Conservation (phyloP, 331 rosid species). For the Quercus phellos region DNA sequence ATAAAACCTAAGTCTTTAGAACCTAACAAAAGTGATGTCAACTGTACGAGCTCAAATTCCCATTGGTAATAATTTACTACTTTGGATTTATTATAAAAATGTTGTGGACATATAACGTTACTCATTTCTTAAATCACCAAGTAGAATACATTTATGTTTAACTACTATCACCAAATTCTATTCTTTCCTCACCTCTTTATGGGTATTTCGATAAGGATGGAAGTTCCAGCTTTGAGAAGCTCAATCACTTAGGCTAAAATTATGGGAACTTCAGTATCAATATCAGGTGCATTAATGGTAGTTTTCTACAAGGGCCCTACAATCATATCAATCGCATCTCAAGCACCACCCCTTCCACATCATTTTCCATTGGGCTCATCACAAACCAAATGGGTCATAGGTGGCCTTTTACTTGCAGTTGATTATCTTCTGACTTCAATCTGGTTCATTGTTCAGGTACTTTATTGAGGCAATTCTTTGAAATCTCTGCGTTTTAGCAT, state of each 20-base stretch:
- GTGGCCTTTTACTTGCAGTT: constrained; percentile 49
- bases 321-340: constrained; percentile 27
- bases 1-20: too few species aligned
- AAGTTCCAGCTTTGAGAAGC: constrained; percentile 38
- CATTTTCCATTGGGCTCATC: constrained; percentile 14
- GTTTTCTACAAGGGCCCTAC: constrained; percentile 54
- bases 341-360: constrained; percentile 13
- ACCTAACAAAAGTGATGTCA: too few species aligned
- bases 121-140: too few species aligned
- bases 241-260: constrained; percentile 48
- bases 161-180: not conserved
- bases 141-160: too few species aligned
- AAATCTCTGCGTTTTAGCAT: too few species aligned
- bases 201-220: constrained; percentile 45
- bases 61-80: too few species aligned
- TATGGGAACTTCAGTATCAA: constrained; percentile 45
- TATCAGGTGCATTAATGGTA: constrained; percentile 55
- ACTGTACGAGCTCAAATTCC: too few species aligned
- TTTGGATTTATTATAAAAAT: too few species aligned
- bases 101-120: too few species aligned
- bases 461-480: not conserved
- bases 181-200: not conserved
- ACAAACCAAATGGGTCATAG: constrained; percentile 46
- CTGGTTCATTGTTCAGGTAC: constrained; percentile 71
- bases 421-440: constrained; percentile 40